Evolutionary conservation across 169 alveolate species (phyloP), one percentile per base, ranked within the genome.

Genomic region (Plasmodium gaboni): DNA sequence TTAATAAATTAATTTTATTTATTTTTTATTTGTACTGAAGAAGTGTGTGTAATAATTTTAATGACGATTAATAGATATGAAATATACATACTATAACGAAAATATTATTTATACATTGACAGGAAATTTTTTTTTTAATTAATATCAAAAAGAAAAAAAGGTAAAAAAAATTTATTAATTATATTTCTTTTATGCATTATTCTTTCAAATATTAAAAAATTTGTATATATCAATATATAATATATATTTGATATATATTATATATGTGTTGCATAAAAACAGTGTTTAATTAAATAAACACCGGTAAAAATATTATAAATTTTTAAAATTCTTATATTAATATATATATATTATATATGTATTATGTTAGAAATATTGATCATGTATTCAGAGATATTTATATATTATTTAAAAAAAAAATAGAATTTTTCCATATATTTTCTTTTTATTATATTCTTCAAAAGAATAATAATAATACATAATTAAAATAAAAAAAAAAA

Each of bases 21-120:
- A 51, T n/a, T 51, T 10, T 70, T 72, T 72, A 28, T 55, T 73
- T 53, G 51, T 24, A 5, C 17, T 73, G 24, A 51, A 71, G 32
- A 22, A 22, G 28, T 55, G 73, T 73, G 87, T 73, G 87, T 73
- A 59, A 59, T 57, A 57, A 59, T 59, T 73, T 26, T 19, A 24
- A 46, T 32, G 44, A 15, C 24, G 5, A 64, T 8, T 32, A 64
- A 13, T 5, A 26, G 10, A 24, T 9, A 22, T 64, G 53, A 24
- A 24, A n/a, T n/a, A 13, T 28, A 15, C 38, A 48, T 32, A 3
- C 44, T 57, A 70, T n/a, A 6, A 46, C 51, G 73, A 13, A 13
- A 4, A 50, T 53, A 5, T 53, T 5, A 53, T 15, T 53, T 22
- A 53, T 53, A 53, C 9, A 53, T 15, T 53, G 63, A 0, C 17